A percentile compares a stretch with the other conserved stretches of the same genome.
phyloP scores from a whole-genome alignment of 129 eudicot species.

The Saposhnikovia divaricata region DNA sequence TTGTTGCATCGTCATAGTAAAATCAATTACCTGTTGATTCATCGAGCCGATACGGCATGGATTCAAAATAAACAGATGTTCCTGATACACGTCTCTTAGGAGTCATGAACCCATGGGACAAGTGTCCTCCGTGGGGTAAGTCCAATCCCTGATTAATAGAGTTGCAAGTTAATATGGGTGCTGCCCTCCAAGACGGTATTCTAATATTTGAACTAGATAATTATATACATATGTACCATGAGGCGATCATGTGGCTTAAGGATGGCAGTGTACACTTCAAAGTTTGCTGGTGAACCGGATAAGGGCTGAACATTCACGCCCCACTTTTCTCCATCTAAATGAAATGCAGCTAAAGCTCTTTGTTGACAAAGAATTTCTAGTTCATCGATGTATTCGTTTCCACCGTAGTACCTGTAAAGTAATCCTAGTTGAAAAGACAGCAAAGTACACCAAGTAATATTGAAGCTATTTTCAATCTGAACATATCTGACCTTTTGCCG shows the following conservation, averaged over 20 bases:
- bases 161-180: not conserved
- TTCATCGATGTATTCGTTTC: constrained; percentile 90
- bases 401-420: constrained; percentile 79
- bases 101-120: constrained; percentile 96
- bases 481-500: constrained; percentile 63
- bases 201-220: not conserved
- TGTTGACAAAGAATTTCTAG: constrained; percentile 77
- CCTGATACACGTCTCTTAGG: constrained; percentile 89
- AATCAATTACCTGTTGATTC: constrained; percentile 62
- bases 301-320: constrained; percentile 95
- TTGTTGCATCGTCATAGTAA: not conserved
- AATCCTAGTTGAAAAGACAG: not conserved
- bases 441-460: not conserved
- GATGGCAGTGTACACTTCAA: constrained; percentile 90
- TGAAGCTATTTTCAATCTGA: not conserved
- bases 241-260: constrained; percentile 93
- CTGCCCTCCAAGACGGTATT: not conserved
- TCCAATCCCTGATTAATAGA: constrained; percentile 59
- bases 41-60: constrained; percentile 93
- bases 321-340: constrained; percentile 72
- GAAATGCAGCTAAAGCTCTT: constrained; percentile 85
- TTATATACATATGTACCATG: constrained; percentile 39
- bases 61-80: constrained; percentile 87
- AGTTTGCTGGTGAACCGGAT: constrained; percentile 97
- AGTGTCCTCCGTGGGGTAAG: constrained; percentile 96